These are phyloP conservation scores for Schizophyllum commune DNA, from an alignment of 1,284 basidiomycete genomes.

Conservation along the genomic window DNA sequence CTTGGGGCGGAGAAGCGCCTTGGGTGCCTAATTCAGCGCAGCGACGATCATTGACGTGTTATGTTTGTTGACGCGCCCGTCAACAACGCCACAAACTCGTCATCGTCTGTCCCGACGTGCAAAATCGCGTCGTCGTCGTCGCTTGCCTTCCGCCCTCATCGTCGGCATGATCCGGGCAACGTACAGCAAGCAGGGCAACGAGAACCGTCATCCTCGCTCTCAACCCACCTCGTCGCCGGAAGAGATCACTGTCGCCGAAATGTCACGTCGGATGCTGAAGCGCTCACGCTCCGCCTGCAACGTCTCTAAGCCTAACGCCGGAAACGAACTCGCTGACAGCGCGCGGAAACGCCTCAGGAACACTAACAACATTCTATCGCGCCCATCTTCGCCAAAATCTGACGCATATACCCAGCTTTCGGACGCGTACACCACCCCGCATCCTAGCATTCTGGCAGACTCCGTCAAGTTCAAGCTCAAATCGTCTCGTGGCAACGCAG, in stretches of 20 bases:
- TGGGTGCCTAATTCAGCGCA: neutral
- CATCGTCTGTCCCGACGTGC: too few species aligned
- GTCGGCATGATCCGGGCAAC: too few species aligned
- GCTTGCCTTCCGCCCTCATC: too few species aligned
- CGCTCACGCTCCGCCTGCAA: neutral
- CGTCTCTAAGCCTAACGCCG: neutral
- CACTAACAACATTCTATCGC: neutral
- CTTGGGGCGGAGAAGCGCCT: neutral
- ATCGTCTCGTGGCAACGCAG: slow-evolving; percentile 8
- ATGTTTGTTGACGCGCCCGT: neutral
- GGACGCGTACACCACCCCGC: slow-evolving; percentile 11
- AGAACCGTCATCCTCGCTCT: too few species aligned
- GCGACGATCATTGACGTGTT: neutral
- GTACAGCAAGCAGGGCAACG: too few species aligned
- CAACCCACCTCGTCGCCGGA: too few species aligned
- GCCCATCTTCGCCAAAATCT: neutral
- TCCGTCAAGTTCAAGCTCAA: slow-evolving; percentile 11
- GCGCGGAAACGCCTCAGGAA: neutral
- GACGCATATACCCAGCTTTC: neutral
- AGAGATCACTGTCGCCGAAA: neutral
- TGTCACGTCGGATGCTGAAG: neutral
- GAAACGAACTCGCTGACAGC: neutral
- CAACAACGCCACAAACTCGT: neutral
- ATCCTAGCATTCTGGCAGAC: slow-evolving; percentile 8
- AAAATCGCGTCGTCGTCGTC: too few species aligned